A percentile compares a stretch with the other conserved stretches of the same genome.
These are phyloP conservation scores for Ceriops tagal DNA, from an alignment of 345 rosid species.

Conservation along the genomic window DNA sequence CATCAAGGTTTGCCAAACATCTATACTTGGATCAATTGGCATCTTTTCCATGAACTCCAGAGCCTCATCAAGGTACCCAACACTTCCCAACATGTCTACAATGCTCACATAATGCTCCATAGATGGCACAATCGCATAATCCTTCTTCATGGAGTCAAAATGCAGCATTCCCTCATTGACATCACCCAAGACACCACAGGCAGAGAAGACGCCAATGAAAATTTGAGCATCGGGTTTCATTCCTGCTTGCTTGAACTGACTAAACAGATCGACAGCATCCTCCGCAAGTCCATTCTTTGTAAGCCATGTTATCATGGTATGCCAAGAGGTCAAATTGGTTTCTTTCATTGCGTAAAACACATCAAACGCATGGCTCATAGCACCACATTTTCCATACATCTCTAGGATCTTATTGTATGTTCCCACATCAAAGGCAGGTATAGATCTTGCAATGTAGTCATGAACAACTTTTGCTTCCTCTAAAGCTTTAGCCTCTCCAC, in stretches of 20 bases:
- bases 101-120: slow-evolving; percentile 58
- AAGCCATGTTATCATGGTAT: slow-evolving; percentile 58
- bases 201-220: slow-evolving; percentile 51
- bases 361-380: slow-evolving; percentile 41
- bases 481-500: slow-evolving; percentile 57
- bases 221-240: slow-evolving; percentile 52
- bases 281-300: slow-evolving; percentile 71
- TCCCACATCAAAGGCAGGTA: slow-evolving; percentile 36
- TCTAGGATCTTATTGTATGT: slow-evolving; percentile 48
- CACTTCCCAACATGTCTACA: slow-evolving; percentile 63
- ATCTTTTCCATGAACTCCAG: slow-evolving; percentile 61
- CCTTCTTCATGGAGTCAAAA: slow-evolving; percentile 62
- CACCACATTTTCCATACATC: slow-evolving; percentile 65
- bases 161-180: slow-evolving; percentile 68
- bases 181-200: slow-evolving; percentile 68
- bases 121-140: slow-evolving; percentile 53
- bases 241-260: slow-evolving; percentile 58
- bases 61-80: slow-evolving; percentile 75
- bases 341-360: slow-evolving; percentile 54
- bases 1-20: slow-evolving; percentile 81
- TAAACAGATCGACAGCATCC: slow-evolving; percentile 73
- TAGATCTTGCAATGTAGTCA: slow-evolving; percentile 33
- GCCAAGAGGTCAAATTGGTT: slow-evolving; percentile 59
- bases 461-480: slow-evolving; percentile 64
- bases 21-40: slow-evolving; percentile 54